Base-by-base conservation (phyloP, 2,329 filamentous ascomycete genomes). In the Calonectria henricotiae region DNA sequence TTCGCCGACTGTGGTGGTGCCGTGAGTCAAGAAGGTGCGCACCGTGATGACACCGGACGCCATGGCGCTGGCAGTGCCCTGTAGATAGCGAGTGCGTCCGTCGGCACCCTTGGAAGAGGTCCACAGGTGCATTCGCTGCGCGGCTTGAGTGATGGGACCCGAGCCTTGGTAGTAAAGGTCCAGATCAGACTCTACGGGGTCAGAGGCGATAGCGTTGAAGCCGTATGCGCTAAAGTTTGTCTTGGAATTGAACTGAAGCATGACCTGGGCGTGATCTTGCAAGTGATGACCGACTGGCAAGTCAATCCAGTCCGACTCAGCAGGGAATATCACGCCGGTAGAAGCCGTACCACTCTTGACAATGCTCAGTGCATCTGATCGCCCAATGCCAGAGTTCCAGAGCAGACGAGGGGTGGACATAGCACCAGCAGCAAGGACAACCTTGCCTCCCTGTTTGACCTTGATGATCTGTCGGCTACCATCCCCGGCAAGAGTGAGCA, bases 381-480 rank as follows among this genome's bases (percentile, higher is more conserved):
- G 90, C 8, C 91, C 92, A 73, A 92, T 93, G 75, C 92, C 85
- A 51, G 81, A 80, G 79, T 72, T 75, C 71, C 75, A 75, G 37
- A 76, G 70, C 32, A 76, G 71, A 44, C 73, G 70, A 0, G 74
- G 76, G 3, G 67, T 73, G 85, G 74, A 73, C 76, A 78, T 74
- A 3, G 91, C 84, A 62, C 92, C 92, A 1, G 90, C 89, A 11
- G 91, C 88, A 46, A 94, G 83, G 71, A 94, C 87, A 44, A 94
- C 91, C 62, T 78, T 78, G 3, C 76, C 76, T 0, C 75, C 75
- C 0, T 62, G 27, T 68, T 78, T 78, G 62, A 78, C 64, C 1
- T 78, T 78, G 73, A 78, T 78, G 44, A 78, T 78, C 58, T 78
- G 76, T 37, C 73, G 67, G 67, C 73, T 78, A 0, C 66, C 91